Percentiles rank a stretch among this genome's conserved stretches.
Conservation (phyloP, 164 flowering plant genomes). For the Chloranthus sessilifolius region DNA sequence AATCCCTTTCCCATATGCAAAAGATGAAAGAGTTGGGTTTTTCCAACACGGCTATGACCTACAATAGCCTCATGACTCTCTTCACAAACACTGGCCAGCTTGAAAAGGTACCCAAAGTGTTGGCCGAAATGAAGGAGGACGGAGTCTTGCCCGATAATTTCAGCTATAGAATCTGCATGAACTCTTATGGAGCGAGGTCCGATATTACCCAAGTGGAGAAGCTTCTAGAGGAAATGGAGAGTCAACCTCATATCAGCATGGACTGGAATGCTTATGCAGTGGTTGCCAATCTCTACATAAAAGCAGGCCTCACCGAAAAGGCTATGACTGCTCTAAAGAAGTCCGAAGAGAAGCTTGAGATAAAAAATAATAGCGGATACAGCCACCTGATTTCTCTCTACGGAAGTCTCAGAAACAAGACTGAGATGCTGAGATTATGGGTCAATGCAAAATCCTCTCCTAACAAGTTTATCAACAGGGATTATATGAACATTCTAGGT, state of each 20-base stretch:
- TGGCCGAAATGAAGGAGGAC: slow-evolving; percentile 36
- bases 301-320: slow-evolving; percentile 24
- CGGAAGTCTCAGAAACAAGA: slow-evolving; percentile 25
- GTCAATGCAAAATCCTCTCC: slow-evolving; percentile 18
- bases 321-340: slow-evolving; percentile 22
- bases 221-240: slow-evolving; percentile 27
- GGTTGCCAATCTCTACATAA: slow-evolving; percentile 35
- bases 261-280: slow-evolving; percentile 25
- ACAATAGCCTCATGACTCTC: slow-evolving; percentile 30
- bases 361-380: slow-evolving; percentile 4
- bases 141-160: slow-evolving; percentile 23
- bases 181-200: slow-evolving; percentile 24
- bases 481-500: slow-evolving; percentile 25
- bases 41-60: slow-evolving; percentile 12
- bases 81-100: slow-evolving; percentile 21
- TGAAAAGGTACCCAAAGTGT: slow-evolving; percentile 28
- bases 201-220: slow-evolving; percentile 29
- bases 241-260: slow-evolving; percentile 12
- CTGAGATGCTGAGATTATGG: slow-evolving; percentile 30
- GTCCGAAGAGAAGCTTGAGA: slow-evolving; percentile 11
- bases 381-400: slow-evolving; percentile 22
- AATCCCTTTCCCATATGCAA: slow-evolving; percentile 36
- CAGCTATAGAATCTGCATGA: slow-evolving; percentile 19
- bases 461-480: slow-evolving; percentile 16
- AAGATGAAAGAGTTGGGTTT: slow-evolving; percentile 23